phyloP scores from a whole-genome alignment of 768 basidiomycete genomes.

The Steccherinum ochraceum region DNA sequence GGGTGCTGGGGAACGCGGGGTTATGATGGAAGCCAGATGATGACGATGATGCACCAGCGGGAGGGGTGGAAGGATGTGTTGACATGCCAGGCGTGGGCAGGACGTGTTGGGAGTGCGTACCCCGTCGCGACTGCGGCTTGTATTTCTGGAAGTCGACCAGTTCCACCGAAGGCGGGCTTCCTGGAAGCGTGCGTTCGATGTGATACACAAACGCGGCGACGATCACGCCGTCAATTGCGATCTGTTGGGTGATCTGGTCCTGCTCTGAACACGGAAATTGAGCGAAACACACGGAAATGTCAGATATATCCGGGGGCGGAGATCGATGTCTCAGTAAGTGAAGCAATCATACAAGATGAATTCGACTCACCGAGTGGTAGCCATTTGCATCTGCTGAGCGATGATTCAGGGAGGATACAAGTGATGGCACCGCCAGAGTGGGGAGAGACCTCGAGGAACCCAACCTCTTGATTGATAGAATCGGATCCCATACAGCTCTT shows the following conservation, averaged over 20 bases:
- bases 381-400: constrained; percentile 63
- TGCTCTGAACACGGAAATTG: constrained; percentile 37
- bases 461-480: constrained; percentile 49
- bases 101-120: constrained; percentile 16
- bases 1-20: constrained; percentile 6
- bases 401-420: constrained; percentile 62
- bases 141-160: constrained; percentile 47
- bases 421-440: constrained; percentile 42
- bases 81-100: constrained; percentile 12
- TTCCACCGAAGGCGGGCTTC: constrained; percentile 52
- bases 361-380: constrained; percentile 53
- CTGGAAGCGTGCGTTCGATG: constrained; percentile 43
- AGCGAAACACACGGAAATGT: constrained; percentile 2
- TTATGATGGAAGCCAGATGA: background rate
- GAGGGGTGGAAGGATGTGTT: constrained; percentile 2
- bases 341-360: constrained; percentile 6
- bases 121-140: constrained; percentile 24
- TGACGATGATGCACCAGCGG: too few species aligned
- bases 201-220: constrained; percentile 64
- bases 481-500: constrained; percentile 46
- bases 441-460: constrained; percentile 33
- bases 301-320: background rate
- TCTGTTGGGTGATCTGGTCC: constrained; percentile 61
- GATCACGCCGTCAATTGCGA: constrained; percentile 57
- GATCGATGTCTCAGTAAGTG: background rate